Conservation (phyloP, 768 basidiomycete genomes). For the Leccinellum albellum region DNA sequence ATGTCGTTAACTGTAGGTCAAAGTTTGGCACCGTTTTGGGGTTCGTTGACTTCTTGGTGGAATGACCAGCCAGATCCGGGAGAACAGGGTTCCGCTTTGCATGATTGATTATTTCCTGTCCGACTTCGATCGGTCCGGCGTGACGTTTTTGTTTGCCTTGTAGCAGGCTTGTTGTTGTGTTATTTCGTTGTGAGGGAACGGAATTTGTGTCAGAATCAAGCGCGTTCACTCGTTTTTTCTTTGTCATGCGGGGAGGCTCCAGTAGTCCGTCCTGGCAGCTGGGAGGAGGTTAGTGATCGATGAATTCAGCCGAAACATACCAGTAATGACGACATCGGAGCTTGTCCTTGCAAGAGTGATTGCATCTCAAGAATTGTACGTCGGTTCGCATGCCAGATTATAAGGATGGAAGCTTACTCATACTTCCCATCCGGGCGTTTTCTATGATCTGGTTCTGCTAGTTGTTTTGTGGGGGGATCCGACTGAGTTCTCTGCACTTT, state of each 20-base stretch:
- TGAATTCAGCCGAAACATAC: slow-evolving; percentile 28
- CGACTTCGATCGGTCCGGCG: neutral
- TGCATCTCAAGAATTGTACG: slow-evolving; percentile 50
- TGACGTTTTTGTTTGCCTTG: slow-evolving; percentile 2
- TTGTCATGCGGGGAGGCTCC: slow-evolving; percentile 44
- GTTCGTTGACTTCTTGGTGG: slow-evolving; percentile 2
- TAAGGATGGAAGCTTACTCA: slow-evolving; percentile 37
- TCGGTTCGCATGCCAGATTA: neutral
- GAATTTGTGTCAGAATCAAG: slow-evolving; percentile 7
- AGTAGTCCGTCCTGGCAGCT: slow-evolving; percentile 73
- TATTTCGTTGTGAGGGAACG: neutral
- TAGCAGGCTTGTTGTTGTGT: slow-evolving; percentile 2
- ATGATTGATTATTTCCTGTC: slow-evolving; percentile 22
- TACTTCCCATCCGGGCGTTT: slow-evolving; percentile 62
- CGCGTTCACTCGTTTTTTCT: slow-evolving; percentile 23
- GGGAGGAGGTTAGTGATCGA: slow-evolving; percentile 10
- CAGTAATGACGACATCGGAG: slow-evolving; percentile 71
- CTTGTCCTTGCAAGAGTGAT: slow-evolving; percentile 80
- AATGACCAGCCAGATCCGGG: slow-evolving; percentile 39
- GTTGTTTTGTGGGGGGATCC: slow-evolving; percentile 3
- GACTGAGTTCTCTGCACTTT: neutral
- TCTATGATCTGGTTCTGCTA: slow-evolving; percentile 22
- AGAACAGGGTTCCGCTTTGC: slow-evolving; percentile 27
- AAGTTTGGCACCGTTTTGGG: slow-evolving; percentile 40
- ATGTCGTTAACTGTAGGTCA: slow-evolving; percentile 44